Base-by-base conservation (phyloP, 805 yeast genomes). In the Jamesozyma spencerorum region DNA sequence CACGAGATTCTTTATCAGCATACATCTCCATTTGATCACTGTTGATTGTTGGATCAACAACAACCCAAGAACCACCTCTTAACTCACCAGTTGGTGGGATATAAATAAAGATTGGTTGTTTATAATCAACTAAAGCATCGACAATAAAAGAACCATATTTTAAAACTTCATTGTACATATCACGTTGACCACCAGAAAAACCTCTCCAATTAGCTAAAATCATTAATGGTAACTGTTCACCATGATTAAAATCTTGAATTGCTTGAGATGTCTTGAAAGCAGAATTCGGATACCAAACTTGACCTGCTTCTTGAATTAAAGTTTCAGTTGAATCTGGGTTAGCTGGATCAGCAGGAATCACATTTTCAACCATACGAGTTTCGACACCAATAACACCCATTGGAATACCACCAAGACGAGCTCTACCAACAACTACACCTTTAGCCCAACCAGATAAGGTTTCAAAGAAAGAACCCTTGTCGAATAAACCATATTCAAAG, bases 11-110 rank as follows among this genome's bases (percentile, higher is more conserved):
- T 38, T 77, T 81, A 64, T 94, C 98, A 18, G 97, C 97, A 57
- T 90, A 92, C 97, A 92, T 90, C 70, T 92, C 99, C 96, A 92
- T 94, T 85, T 85, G 85, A 47, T 88, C 97, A 36, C 83, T 66
- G 65, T 94, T 92, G 69, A 92, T 92, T 38, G 97, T 85, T 49
- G 98, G 97, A 66, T 92, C 99, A 61, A 92, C 96, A 52, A 92
- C 99, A 42, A 94, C 99, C 99, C 99, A 92, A 19, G 98, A 90
- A 63, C 99, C 99, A 72, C 99, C 99, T 76, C 99, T 84, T 53
- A 92, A 75, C 68, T 92, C 99, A 64, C 97, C 98, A 51, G 83
- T 78, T 44, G 99, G 99, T 39, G 99, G 98, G 63, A 92, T 90
- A 67, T 92, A 92, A 19, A 92, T 86, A 69, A 92, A 81, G 50